Evolutionary conservation across 371 early-diverging fungal species (phyloP), one percentile per base, ranked within the genome.

Genomic region (Mortierella sp.): DNA sequence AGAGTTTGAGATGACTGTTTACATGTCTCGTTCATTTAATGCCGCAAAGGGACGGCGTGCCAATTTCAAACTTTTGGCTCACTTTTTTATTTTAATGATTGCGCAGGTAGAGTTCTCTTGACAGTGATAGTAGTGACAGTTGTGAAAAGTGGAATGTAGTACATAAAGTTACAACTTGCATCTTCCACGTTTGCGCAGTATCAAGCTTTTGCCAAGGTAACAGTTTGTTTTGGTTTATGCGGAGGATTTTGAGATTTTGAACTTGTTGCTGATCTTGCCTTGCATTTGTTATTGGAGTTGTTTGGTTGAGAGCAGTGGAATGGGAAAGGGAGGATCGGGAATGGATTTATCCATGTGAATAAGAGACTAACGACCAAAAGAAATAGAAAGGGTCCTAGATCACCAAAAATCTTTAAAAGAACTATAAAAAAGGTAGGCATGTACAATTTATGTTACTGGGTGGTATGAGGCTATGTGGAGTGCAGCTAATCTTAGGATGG

Each of bases 291-390:
- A 59, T n/a, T n/a, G 15, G 15, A 15, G 13, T 26, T 59, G 32
- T 59, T 59, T 53, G 15, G 22, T 55, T 55, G 56, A 28, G 31
- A 31, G 56, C 29, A 31, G 15, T 55, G 29, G 58, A 31, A 32
- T 28, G 32, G 10, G 58, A 57, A 34, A 19, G 31, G 35, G 58
- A n/a, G 8, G 32, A n/a, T 34, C 58, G 58, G 58, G 58, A 57
- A 34, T 57, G 31, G 58, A 32, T 32, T 55, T 55, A 57, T 17
- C 58, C 58, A 57, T 57, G n/a, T 31, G 35, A 31, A 57, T 19
- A 57, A 34, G 12, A 59, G 37, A 7, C n/a, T 13, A 37, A 37
- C 13, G 40, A 37, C 13, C 13, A 13, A 9, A 37, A 37, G n/a
- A n/a, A n/a, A n/a, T n/a, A 37, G 6, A 13, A 37, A 37, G 40